Evolutionary conservation across 2,329 filamentous ascomycete species (phyloP).

Genomic region (Chaetomiaceae sp.): DNA sequence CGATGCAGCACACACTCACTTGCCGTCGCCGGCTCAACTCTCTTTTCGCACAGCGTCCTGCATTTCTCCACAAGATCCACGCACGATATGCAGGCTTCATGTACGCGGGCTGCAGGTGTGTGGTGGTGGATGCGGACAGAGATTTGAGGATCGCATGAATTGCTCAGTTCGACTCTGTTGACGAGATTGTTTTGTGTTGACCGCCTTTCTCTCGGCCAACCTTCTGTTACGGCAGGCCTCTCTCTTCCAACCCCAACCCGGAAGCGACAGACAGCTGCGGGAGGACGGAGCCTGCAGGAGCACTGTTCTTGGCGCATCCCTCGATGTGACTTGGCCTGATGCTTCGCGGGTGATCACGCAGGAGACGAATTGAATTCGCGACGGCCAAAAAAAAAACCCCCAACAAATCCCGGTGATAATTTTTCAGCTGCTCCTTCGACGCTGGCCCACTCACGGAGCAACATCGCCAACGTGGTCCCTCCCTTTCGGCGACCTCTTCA

Average conservation of each 20-base stretch:
- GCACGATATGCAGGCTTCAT: slow-evolving; percentile 18
- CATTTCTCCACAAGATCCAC: slow-evolving; percentile 6
- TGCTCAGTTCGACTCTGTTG: too few species aligned
- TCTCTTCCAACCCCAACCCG: slow-evolving; percentile 18
- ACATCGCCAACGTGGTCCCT: slow-evolving; percentile 11
- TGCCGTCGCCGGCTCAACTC: not conserved
- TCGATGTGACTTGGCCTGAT: slow-evolving; percentile 3
- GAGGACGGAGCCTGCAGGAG: slow-evolving; percentile 3
- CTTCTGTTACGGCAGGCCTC: not conserved
- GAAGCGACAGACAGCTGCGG: not conserved
- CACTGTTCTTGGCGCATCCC: not conserved
- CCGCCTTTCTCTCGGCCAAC: slow-evolving; percentile 19
- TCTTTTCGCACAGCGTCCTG: slow-evolving; percentile 8
- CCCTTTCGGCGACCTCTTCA: slow-evolving; percentile 9
- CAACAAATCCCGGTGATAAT: slow-evolving; percentile 11
- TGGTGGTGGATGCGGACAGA: slow-evolving; percentile 6
- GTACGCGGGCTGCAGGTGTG: slow-evolving; percentile 18
- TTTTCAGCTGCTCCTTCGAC: slow-evolving; percentile 11
- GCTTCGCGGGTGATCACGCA: slow-evolving; percentile 7
- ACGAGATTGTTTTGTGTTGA: too few species aligned
- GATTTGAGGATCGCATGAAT: slow-evolving; percentile 3
- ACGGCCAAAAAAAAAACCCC: slow-evolving; percentile 13
- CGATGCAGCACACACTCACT: slow-evolving; percentile 1
- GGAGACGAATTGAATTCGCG: slow-evolving; percentile 18
- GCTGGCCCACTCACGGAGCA: slow-evolving; percentile 16